Evolutionary conservation across 495 filamentous ascomycete genomes (phyloP).

Genomic region (Apiosordaria backusii): DNA sequence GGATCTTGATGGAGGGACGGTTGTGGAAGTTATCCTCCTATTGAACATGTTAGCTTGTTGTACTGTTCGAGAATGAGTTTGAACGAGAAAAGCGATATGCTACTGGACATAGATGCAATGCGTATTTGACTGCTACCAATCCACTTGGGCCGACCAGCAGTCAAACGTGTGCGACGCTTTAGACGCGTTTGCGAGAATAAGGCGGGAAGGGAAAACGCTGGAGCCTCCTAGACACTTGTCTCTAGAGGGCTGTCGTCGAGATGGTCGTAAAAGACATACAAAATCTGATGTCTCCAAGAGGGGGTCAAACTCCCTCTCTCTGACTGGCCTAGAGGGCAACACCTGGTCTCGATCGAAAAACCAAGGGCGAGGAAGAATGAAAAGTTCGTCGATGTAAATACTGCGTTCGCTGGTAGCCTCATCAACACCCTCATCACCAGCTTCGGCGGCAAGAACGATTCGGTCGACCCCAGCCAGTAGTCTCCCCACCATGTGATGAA

Average conservation of each 20-base stretch:
- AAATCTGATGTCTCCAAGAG: background rate
- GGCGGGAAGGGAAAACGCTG: background rate
- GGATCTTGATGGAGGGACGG: conserved; percentile 75
- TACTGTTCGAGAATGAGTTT: background rate
- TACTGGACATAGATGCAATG: conserved; percentile 2
- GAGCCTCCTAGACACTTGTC: background rate
- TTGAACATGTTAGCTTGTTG: conserved; percentile 24
- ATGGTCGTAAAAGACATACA: background rate
- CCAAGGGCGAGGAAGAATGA: background rate
- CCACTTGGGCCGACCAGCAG: conserved; percentile 12
- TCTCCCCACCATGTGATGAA: background rate
- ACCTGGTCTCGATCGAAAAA: background rate
- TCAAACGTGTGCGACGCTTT: no score
- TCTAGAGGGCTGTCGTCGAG: background rate
- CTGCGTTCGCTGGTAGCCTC: no score
- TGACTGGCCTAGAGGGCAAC: background rate
- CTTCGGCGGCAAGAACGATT: background rate
- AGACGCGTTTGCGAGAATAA: background rate
- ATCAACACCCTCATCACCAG: background rate
- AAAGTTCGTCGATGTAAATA: no score
- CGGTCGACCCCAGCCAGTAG: background rate
- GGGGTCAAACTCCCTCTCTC: no score
- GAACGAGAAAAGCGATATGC: background rate
- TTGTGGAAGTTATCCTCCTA: conserved; percentile 83
- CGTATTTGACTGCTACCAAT: background rate